Evolutionary conservation across 2,329 filamentous ascomycete genomes (phyloP).

Genomic region (Rutstroemia sp.): DNA sequence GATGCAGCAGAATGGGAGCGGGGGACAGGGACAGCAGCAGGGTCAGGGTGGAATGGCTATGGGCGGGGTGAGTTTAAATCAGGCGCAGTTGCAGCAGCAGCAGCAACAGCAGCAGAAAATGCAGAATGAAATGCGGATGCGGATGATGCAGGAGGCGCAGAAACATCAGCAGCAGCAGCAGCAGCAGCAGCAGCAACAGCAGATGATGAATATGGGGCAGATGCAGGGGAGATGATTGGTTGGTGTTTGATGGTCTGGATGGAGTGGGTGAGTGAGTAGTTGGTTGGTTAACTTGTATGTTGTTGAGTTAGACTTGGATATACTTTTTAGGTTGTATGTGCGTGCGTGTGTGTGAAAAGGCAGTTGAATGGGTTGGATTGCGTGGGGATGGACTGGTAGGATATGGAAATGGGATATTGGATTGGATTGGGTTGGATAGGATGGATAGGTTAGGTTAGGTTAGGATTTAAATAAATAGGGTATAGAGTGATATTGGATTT

Average conservation of each 20-base stretch:
- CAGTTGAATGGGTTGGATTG: too few species aligned
- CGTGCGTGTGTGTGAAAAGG: too few species aligned
- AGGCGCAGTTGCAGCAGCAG: conserved; percentile 15
- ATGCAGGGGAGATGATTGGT: conserved; percentile 3
- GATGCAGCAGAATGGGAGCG: neutral
- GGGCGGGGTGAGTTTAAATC: conserved; percentile 8
- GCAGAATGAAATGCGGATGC: conserved; percentile 21
- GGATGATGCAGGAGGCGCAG: conserved; percentile 22
- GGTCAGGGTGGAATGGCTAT: neutral
- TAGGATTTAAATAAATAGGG: neutral
- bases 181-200: conserved; percentile 19
- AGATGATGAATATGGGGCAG: conserved; percentile 10
- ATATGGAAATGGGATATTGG: neutral
- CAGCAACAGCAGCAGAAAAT: conserved; percentile 21
- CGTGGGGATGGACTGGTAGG: neutral
- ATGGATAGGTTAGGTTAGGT: neutral
- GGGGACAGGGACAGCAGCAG: conserved; percentile 8
- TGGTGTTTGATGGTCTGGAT: neutral
- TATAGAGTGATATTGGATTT: neutral
- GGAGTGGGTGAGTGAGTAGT: too few species aligned
- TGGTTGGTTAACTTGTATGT: neutral
- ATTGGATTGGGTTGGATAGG: neutral
- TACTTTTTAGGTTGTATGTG: too few species aligned
- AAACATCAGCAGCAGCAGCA: conserved; percentile 19
- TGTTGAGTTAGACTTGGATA: neutral